A percentile compares a stretch with the other conserved stretches of the same genome.
Evolutionary conservation across 139 green algal genomes (phyloP).

Genomic region (Dunaliella primolecta): DNA sequence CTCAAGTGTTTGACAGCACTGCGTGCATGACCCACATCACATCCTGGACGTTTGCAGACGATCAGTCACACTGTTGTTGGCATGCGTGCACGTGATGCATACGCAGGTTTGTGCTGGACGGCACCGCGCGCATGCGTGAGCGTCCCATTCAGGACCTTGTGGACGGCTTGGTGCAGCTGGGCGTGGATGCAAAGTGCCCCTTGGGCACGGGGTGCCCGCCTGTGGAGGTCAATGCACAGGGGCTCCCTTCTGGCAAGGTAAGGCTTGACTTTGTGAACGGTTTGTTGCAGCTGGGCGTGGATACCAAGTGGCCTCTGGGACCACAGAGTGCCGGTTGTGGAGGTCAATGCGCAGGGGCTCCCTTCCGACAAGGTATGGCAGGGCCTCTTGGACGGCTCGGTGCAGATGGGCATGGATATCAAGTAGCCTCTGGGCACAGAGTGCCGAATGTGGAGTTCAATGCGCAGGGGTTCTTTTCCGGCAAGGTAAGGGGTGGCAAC

Average conservation of each 20-base stretch:
- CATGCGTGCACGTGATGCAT: too few relatives aligned
- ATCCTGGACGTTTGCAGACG: too few relatives aligned
- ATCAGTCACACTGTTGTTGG: too few relatives aligned
- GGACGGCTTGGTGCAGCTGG: conserved; percentile 90
- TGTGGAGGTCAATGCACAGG: conserved; percentile 78
- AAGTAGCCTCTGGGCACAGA: conserved; percentile 89
- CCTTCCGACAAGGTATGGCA: conserved; percentile 71
- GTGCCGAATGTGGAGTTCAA: conserved; percentile 90
- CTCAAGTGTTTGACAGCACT: neutral
- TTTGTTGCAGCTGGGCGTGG: conserved; percentile 92
- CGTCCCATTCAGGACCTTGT: conserved; percentile 91
- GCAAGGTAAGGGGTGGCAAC: conserved; percentile 71
- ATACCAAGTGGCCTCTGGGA: conserved; percentile 86
- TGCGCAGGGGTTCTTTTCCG: conserved; percentile 77
- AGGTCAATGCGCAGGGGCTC: conserved; percentile 78
- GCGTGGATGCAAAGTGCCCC: conserved; percentile 87
- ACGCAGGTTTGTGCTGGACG: conserved; percentile 83
- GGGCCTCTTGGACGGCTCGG: conserved; percentile 86
- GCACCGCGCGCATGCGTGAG: conserved; percentile 91
- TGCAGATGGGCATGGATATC: conserved; percentile 92
- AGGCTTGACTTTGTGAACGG: conserved; percentile 78
- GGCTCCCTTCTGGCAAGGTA: conserved; percentile 82
- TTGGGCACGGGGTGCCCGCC: conserved; percentile 95
- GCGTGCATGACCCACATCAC: neutral
- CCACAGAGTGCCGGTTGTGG: conserved; percentile 96